Percentiles rank a stretch among this genome's conserved stretches.
phyloP scores from a whole-genome alignment of 495 filamentous ascomycete species.

The Daldinia grandis region DNA sequence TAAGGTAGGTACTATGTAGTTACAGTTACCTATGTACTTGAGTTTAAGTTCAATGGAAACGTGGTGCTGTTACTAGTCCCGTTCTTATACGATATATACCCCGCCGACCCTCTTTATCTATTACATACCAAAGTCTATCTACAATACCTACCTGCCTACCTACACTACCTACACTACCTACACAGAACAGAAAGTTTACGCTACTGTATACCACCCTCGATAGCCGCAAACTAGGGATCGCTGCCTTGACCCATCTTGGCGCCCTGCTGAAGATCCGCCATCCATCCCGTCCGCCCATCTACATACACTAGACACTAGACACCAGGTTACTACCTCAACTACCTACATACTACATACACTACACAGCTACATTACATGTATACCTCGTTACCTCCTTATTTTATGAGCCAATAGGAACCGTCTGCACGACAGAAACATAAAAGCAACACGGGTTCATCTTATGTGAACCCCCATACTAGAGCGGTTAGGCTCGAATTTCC shows the following conservation, averaged over 20 bases:
- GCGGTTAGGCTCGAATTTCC: constrained; percentile 39
- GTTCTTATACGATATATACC: constrained; percentile 1
- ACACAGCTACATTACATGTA: constrained; percentile 3
- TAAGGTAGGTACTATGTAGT: no score
- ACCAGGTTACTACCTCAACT: not conserved
- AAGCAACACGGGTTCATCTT: constrained; percentile 20
- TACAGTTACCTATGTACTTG: no score
- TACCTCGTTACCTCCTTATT: constrained; percentile 18
- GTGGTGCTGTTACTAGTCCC: not conserved
- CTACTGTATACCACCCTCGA: constrained; percentile 19
- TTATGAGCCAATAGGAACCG: constrained; percentile 32
- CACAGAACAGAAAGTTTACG: not conserved
- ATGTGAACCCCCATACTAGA: constrained; percentile 38
- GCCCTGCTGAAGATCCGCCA: constrained; percentile 38
- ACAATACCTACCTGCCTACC: not conserved
- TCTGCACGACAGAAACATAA: constrained; percentile 25
- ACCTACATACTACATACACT: not conserved
- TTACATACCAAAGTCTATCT: not conserved
- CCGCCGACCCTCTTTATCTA: constrained; percentile 9
- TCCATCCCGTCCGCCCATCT: constrained; percentile 4
- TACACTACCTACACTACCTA: no score
- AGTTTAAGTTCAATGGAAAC: not conserved
- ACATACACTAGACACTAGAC: not conserved
- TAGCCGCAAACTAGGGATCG: constrained; percentile 29
- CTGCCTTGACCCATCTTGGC: constrained; percentile 30